A percentile compares a stretch with the other conserved stretches of the same genome.
phyloP scores from a whole-genome alignment of 371 early-diverging fungal genomes.

The Mortierella sp. region DNA sequence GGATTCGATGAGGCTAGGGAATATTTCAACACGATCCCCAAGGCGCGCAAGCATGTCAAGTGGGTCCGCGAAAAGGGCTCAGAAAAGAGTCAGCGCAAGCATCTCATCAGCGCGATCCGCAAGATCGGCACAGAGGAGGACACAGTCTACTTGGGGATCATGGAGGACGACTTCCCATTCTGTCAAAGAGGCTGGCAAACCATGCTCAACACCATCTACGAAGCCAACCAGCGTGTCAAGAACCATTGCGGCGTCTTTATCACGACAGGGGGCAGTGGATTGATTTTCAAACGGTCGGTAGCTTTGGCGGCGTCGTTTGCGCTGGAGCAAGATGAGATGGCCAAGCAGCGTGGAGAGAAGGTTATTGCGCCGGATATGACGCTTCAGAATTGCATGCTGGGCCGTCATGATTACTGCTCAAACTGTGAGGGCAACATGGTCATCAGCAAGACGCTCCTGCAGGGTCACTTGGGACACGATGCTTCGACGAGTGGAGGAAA shows the following conservation, averaged over 20 bases:
- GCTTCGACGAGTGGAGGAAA: constrained; percentile 70
- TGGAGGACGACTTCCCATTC: constrained; percentile 77
- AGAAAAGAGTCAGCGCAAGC: constrained; percentile 67
- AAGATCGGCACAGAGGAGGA: constrained; percentile 56
- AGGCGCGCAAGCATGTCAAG: constrained; percentile 66
- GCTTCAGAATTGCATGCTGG: constrained; percentile 71
- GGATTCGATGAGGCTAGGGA: constrained; percentile 63
- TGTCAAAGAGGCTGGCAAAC: constrained; percentile 67
- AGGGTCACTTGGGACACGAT: constrained; percentile 75
- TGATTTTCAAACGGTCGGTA: constrained; percentile 66
- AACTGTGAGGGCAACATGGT: constrained; percentile 59
- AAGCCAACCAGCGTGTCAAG: constrained; percentile 61
- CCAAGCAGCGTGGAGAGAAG: constrained; percentile 17
- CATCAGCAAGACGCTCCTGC: constrained; percentile 67
- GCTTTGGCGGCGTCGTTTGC: constrained; percentile 61
- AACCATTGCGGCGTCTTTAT: constrained; percentile 74
- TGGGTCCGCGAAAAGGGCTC: constrained; percentile 69
- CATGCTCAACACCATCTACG: constrained; percentile 66
- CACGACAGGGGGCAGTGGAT: constrained; percentile 74
- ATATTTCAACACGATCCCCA: constrained; percentile 59
- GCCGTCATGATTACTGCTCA: constrained; percentile 64
- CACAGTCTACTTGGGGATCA: constrained; percentile 65
- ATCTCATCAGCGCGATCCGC: constrained; percentile 68
- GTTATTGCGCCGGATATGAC: constrained; percentile 68
- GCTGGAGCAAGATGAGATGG: constrained; percentile 43